These are phyloP conservation scores for Chalaropsis thielavioides DNA, from an alignment of 2,329 filamentous ascomycete genomes.

Conservation along the genomic window DNA sequence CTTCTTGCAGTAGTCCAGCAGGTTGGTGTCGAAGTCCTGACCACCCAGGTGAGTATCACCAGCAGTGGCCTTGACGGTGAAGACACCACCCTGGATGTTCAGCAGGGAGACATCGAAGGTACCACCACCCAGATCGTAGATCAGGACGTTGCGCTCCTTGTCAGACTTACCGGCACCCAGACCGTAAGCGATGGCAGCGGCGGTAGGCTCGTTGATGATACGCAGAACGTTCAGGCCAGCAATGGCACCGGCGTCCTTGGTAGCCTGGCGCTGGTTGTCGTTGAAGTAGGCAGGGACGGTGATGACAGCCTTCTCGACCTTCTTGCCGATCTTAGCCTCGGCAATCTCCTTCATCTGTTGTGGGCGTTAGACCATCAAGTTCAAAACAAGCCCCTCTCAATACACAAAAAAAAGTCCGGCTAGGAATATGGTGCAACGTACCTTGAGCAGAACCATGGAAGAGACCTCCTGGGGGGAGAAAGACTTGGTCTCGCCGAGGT, in stretches of 20 bases:
- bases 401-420: too few species aligned
- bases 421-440: constrained; percentile 31
- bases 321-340: constrained; percentile 95
- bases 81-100: constrained; percentile 97
- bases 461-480: constrained; percentile 99
- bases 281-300: constrained; percentile 99
- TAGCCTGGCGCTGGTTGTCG: constrained; percentile 99
- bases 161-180: constrained; percentile 86
- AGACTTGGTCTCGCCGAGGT: constrained; percentile 83
- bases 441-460: constrained; percentile 96
- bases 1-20: constrained; percentile 93
- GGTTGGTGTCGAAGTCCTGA: constrained; percentile 90
- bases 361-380: constrained; percentile 7
- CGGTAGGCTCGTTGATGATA: constrained; percentile 99
- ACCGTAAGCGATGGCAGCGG: constrained; percentile 96
- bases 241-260: constrained; percentile 98
- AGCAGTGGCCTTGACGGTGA: constrained; percentile 96
- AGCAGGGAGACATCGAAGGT: constrained; percentile 99
- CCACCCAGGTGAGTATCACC: constrained; percentile 96
- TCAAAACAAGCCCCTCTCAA: background rate
- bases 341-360: constrained; percentile 96
- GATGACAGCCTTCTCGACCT: constrained; percentile 97
- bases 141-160: constrained; percentile 97
- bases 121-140: constrained; percentile 99
- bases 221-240: constrained; percentile 94